phyloP scores from a whole-genome alignment of 1,284 basidiomycete species.

The Cutaneotrichosporon cavernicola region DNA sequence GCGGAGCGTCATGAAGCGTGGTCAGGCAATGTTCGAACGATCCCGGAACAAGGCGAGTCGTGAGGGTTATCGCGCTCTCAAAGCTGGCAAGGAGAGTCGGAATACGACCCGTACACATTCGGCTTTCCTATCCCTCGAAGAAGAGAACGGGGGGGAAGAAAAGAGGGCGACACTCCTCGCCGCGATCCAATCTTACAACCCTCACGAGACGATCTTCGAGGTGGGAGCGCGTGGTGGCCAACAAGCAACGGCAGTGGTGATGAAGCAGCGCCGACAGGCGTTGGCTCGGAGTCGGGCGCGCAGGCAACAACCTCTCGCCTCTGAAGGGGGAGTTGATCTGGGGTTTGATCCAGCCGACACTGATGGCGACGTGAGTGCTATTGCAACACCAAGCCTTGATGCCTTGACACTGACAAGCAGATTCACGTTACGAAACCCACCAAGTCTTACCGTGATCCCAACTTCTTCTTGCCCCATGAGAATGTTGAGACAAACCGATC shows the following conservation, averaged over 20 bases:
- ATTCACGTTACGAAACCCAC: background rate
- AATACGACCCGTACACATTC: conserved; percentile 8
- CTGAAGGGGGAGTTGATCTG: background rate
- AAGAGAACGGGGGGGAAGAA: background rate
- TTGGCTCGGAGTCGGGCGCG: conserved; percentile 13
- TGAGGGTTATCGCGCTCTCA: conserved; percentile 62
- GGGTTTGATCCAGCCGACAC: too few relatives aligned
- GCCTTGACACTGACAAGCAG: background rate
- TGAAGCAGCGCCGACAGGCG: conserved; percentile 72
- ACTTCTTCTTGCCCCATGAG: conserved; percentile 89
- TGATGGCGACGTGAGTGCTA: background rate
- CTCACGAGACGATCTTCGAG: conserved; percentile 89
- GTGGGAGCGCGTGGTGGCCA: conserved; percentile 69
- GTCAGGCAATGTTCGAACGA: conserved; percentile 91
- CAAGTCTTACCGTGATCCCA: conserved; percentile 67
- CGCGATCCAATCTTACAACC: conserved; percentile 77
- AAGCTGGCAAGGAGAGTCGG: background rate
- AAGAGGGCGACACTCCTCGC: conserved; percentile 59
- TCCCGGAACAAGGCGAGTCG: conserved; percentile 86
- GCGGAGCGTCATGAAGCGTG: conserved; percentile 82
- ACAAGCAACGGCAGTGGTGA: conserved; percentile 67
- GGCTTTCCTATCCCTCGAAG: conserved; percentile 4
- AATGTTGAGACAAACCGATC: conserved; percentile 82
- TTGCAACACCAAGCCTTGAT: background rate
- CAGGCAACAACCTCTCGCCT: background rate